A percentile compares a stretch with the other conserved stretches of the same genome.
Evolutionary conservation across 2,329 filamentous ascomycete genomes (phyloP).

Genomic region (Bertia moriformis): DNA sequence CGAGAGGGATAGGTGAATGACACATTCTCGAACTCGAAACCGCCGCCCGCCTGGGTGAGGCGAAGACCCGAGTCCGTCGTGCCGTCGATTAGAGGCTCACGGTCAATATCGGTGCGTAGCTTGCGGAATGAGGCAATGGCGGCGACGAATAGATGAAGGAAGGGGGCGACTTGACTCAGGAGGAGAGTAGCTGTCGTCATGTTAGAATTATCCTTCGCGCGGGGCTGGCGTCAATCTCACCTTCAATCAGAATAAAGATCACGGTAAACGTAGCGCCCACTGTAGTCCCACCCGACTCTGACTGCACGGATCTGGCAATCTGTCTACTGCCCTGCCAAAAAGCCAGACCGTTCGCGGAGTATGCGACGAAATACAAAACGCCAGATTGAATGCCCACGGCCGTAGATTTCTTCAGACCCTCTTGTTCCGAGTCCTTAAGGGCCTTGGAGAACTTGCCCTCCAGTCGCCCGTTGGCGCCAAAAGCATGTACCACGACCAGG

Average conservation of each 20-base stretch:
- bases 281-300: slow-evolving; percentile 12
- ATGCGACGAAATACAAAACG: slow-evolving; percentile 33
- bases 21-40: slow-evolving; percentile 19
- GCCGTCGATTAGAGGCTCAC: slow-evolving; percentile 15
- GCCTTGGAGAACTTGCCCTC: slow-evolving; percentile 28
- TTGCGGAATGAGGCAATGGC: slow-evolving; percentile 26
- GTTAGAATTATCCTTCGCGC: not conserved
- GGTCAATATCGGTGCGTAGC: slow-evolving; percentile 21
- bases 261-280: slow-evolving; percentile 44
- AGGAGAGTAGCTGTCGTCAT: slow-evolving; percentile 19
- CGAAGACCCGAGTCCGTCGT: not conserved
- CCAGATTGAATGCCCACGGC: slow-evolving; percentile 27
- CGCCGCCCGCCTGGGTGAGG: slow-evolving; percentile 8
- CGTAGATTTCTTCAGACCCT: slow-evolving; percentile 28
- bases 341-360: slow-evolving; percentile 31
- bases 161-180: slow-evolving; percentile 25
- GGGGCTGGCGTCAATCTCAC: slow-evolving; percentile 11
- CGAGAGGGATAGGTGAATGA: slow-evolving; percentile 23
- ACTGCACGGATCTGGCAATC: slow-evolving; percentile 21
- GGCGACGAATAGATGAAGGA: slow-evolving; percentile 28
- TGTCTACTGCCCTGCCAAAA: slow-evolving; percentile 33
- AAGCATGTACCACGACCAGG: slow-evolving; percentile 30
- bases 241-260: slow-evolving; percentile 49
- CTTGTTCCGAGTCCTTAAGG: slow-evolving; percentile 20
- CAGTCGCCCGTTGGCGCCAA: slow-evolving; percentile 28